Percentiles rank a stretch among this genome's conserved stretches.
phyloP scores from a whole-genome alignment of 2,329 filamentous ascomycete genomes.

The Rhexocercosporidium sp. region DNA sequence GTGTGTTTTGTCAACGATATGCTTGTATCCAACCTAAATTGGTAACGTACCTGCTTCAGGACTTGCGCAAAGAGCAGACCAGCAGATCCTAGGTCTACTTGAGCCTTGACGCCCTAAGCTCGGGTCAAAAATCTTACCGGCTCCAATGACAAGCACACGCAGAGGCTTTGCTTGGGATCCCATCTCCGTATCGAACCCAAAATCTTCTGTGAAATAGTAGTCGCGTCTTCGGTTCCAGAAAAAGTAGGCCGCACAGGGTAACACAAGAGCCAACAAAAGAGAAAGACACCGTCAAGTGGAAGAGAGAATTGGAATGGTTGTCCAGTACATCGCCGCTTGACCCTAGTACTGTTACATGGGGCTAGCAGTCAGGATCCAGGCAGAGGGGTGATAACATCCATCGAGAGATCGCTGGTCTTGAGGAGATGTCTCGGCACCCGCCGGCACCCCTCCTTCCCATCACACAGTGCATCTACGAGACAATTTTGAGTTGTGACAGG shows the following conservation, averaged over 20 bases:
- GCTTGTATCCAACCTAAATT: background rate
- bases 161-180: conserved; percentile 22
- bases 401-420: background rate
- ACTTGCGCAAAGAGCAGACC: conserved; percentile 30
- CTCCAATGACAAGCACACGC: conserved; percentile 30
- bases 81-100: conserved; percentile 26
- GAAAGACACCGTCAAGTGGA: background rate
- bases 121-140: conserved; percentile 17
- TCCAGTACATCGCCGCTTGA: background rate
- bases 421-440: background rate
- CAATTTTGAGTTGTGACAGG: background rate
- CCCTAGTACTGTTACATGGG: background rate
- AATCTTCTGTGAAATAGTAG: background rate
- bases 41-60: conserved; percentile 25
- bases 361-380: background rate
- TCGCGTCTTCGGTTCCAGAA: background rate
- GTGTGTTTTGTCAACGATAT: background rate
- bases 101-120: background rate
- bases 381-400: background rate
- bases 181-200: conserved; percentile 6
- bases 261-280: background rate
- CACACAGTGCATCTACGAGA: background rate
- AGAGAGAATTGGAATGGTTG: background rate
- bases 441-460: background rate
- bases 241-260: background rate